These are phyloP conservation scores for Clarireedia paspali DNA, from an alignment of 2,329 filamentous ascomycete genomes.

Conservation along the genomic window DNA sequence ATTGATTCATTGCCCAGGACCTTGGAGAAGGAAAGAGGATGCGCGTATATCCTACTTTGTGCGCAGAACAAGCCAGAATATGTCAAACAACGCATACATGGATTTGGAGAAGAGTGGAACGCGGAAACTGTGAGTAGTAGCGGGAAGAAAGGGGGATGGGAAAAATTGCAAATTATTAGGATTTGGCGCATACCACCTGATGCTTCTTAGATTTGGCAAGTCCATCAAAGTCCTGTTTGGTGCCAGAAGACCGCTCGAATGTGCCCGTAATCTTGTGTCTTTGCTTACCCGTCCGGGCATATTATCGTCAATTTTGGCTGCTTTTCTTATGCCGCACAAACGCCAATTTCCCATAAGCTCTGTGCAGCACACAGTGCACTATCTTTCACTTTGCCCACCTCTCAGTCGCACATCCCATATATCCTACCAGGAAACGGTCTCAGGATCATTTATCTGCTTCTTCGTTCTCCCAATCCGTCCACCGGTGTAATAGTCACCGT, in stretches of 20 bases:
- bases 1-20: constrained; percentile 60
- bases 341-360: constrained; percentile 14
- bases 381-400: not conserved
- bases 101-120: constrained; percentile 57
- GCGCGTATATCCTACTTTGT: constrained; percentile 85
- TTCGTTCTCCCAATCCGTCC: not conserved
- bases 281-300: constrained; percentile 3
- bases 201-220: not conserved
- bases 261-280: not conserved
- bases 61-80: constrained; percentile 78
- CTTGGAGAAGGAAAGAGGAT: constrained; percentile 56
- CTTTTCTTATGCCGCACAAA: constrained; percentile 16
- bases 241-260: not conserved
- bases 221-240: not conserved
- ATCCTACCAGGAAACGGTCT: not conserved
- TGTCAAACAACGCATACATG: constrained; percentile 56
- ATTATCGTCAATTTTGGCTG: constrained; percentile 7
- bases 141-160: constrained; percentile 87
- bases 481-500: not conserved
- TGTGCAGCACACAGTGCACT: not conserved
- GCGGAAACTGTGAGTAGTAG: constrained; percentile 74
- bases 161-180: constrained; percentile 82
- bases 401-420: not conserved
- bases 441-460: no score
- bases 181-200: constrained; percentile 54